Evolutionary conservation across 2,329 filamentous ascomycete genomes (phyloP), one percentile per base, ranked within the genome.

Genomic region (Chalaropsis ovoidea): DNA sequence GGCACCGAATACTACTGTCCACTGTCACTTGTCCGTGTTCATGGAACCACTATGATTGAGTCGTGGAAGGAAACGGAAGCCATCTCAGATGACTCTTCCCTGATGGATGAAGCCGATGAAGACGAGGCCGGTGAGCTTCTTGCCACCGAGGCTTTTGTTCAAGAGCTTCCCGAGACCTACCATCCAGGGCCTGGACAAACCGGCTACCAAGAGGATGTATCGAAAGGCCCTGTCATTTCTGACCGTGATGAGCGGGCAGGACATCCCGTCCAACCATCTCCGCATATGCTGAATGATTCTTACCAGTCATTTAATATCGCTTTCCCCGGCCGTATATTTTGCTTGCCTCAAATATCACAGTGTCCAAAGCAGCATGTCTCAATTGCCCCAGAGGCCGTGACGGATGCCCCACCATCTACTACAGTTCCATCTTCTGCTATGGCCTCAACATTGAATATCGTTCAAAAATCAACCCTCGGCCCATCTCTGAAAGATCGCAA

Each of bases 1-100:
- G 94, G 94, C 8, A 95, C 92, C 70, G 94, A 99, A 73, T 99
- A 89, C 74, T 99, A 96, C 74, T 99, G 94, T 72, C 94, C 94
- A 0, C 79, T 99, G 17, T 96, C 93, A 68, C 77, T 99, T 19
- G 79, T 99, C 64, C 85, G 94, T 65, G 88, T 99, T 4, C 94
- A 99, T 75, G 94, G 94, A 6, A 96, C 93, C 0, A 94, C 96
- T 79, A 88, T 99, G 86, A 84, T 97, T 71, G 91, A 99, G 73
- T 92, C 93, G 66, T 90, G 89, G 78, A 90, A 93, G 72, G 89
- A 95, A 65, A 86, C 89, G 66, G 90, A 95, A 60, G 60, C 62
- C n/a, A 65, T 60, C 19, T 41, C 41, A 22, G 66, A 67, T 10
- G 66, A 67, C 17, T 41, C 63, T 5, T 27, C 64, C 2, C 43